Evolutionary conservation across 495 filamentous ascomycete genomes (phyloP).

Genomic region (Hypoxylon rickii): DNA sequence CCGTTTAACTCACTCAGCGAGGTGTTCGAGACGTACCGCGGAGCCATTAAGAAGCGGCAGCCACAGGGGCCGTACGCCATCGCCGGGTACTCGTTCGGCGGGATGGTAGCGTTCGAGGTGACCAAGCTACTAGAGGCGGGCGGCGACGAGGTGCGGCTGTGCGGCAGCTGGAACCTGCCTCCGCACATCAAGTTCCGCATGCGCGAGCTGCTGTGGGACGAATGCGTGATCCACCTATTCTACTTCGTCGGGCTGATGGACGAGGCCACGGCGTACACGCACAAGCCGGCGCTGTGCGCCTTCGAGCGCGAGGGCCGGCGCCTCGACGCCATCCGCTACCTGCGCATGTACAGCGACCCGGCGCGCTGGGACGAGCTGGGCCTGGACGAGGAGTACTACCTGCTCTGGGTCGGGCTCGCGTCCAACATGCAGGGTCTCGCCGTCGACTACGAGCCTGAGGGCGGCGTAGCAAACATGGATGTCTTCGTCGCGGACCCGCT

Average conservation of each 20-base stretch:
- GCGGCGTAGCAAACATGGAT: slow-evolving; percentile 50
- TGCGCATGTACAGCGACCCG: slow-evolving; percentile 53
- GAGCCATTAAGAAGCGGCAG: slow-evolving; percentile 50
- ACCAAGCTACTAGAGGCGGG: slow-evolving; percentile 53
- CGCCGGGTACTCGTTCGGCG: slow-evolving; percentile 59
- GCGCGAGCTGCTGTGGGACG: slow-evolving; percentile 52
- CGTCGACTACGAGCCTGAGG: slow-evolving; percentile 56
- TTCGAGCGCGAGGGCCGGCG: too few species aligned
- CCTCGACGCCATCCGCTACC: too few species aligned
- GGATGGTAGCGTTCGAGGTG: slow-evolving; percentile 59
- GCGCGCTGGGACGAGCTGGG: slow-evolving; percentile 49
- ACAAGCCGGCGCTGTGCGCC: slow-evolving; percentile 29
- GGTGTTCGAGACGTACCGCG: slow-evolving; percentile 43
- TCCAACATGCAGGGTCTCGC: slow-evolving; percentile 51
- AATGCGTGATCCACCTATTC: slow-evolving; percentile 50
- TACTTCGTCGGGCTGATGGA: slow-evolving; percentile 54
- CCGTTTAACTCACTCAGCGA: slow-evolving; percentile 43
- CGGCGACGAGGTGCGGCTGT: slow-evolving; percentile 38
- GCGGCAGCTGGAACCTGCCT: slow-evolving; percentile 49
- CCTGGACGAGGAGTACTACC: slow-evolving; percentile 33
- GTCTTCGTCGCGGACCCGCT: slow-evolving; percentile 55
- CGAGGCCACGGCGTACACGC: slow-evolving; percentile 44
- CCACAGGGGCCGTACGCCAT: slow-evolving; percentile 61
- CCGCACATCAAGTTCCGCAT: slow-evolving; percentile 61
- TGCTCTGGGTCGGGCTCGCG: slow-evolving; percentile 51